Base-by-base conservation (phyloP, 1,139 yeast genomes). In the Suhomyces maxii region DNA sequence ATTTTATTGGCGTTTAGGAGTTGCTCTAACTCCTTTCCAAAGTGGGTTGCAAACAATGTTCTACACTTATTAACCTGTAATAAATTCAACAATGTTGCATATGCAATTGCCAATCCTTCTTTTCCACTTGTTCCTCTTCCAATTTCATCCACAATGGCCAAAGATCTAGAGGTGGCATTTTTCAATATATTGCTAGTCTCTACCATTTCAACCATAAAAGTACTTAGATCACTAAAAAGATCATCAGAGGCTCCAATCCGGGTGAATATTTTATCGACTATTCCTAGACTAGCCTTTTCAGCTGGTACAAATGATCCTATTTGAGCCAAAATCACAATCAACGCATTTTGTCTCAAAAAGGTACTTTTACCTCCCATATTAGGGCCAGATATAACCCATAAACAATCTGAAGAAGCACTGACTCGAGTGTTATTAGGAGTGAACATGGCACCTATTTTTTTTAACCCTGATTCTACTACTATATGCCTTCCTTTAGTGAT, bases 301-400 rank as follows among this genome's bases (percentile, higher is more conserved):
- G 97, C 96, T 0, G 99, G 98, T 0, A 91, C 95, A 65, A 76
- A 91, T 35, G 86, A 81, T 0, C 99, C 99, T 26, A 89, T 85
- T 58, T 93, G 99, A 0, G 97, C 96, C 55, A 93, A 60, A 39
- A 93, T 84, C 0, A 84, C 84, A 40, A 89, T 87, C 12, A 90
- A 67, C 0, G 97, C 98, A 59, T 86, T 87, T 55, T 91, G 98
- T 40, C 98, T 77, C 42, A 93, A 68, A 58, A 82, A 93, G 0
- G 98, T 91, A 38, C 96, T 87, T 59, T 93, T 93, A 0, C 99
- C 99, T 3, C 98, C 98, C 98, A 93, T 93, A 60, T 93, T 93
- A 1, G 98, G 98, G 0, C 99, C 99, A 0, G 97, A 84, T 6
- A 93, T 83, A 8, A 93, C 76, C 91, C 96, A 88, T 18, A 69